Evolutionary conservation across 805 yeast genomes (phyloP), one percentile per base, ranked within the genome.

Genomic region (Blastobotrys peoriensis): DNA sequence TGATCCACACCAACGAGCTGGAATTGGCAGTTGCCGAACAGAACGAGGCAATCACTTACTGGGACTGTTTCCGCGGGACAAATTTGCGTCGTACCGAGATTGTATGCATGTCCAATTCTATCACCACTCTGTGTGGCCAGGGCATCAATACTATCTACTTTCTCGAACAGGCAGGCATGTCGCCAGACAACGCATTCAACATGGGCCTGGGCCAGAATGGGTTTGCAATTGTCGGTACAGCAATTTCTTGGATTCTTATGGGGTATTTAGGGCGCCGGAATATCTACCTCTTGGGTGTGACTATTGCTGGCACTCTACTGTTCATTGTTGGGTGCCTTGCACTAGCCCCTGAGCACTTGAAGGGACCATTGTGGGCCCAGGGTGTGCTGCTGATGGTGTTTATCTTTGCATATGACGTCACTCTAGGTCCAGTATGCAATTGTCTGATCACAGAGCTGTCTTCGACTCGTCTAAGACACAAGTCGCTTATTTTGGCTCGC

Each of bases 71-170:
- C 65, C 68, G 61, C 52, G 75, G 75, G 4, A 48, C 52, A 3
- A 68, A 74, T 57, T 51, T 64, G 5, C 64, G 81, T 55, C 64
- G 82, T 61, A 77, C 83, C 1, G 70, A 73, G 57, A 60, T 76
- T 34, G 68, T 76, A 4, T 57, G 70, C 27, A 34, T 67, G 23
- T 63, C 67, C 3, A 74, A 75, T 74, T 49, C 71, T 36, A 62
- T 67, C 37, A 79, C 75, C 57, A 64, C 35, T 15, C 39, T 43
- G 16, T 36, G 48, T 18, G 50, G 48, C 10, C 40, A 36, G 36
- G 46, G 48, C 15, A 19, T 35, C 13, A 46, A 48, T 40, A 40
- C 41, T 5, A 40, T 49, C 9, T 52, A 50, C 36, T 48, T 52
- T 36, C 40, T 44, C 36, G 54, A 52, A 35, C 49, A 40, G 36